A percentile compares a stretch with the other conserved stretches of the same genome.
phyloP scores from a whole-genome alignment of 164 flowering plant genomes.

The Euptelea pleiosperma region DNA sequence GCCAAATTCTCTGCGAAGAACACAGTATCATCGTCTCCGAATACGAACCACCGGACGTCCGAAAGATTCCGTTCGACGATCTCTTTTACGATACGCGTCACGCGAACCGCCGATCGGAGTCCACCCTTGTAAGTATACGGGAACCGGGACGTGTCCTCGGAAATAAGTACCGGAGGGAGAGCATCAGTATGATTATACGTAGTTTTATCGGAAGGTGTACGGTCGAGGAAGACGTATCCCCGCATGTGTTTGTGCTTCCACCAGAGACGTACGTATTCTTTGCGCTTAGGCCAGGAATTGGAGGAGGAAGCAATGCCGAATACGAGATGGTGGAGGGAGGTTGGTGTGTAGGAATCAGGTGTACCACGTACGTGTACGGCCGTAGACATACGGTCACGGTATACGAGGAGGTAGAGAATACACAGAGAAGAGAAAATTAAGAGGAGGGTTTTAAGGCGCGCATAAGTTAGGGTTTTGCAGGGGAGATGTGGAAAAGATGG shows the following conservation, averaged over 20 bases:
- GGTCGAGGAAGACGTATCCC: conserved; percentile 66
- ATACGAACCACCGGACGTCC: conserved; percentile 69
- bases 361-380: conserved; percentile 13
- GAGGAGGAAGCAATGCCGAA: conserved; percentile 71
- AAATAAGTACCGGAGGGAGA: conserved; percentile 49
- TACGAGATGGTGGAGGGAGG: conserved; percentile 52
- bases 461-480: conserved; percentile 13
- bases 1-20: conserved; percentile 70
- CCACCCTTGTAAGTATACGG: conserved; percentile 63
- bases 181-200: background rate
- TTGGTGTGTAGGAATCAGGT: conserved; percentile 12
- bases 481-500: background rate
- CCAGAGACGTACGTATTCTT: conserved; percentile 57
- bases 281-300: conserved; percentile 39
- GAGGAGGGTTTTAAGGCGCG: conserved; percentile 29
- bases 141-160: conserved; percentile 49
- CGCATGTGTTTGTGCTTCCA: conserved; percentile 41
- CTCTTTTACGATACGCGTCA: conserved; percentile 63
- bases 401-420: conserved; percentile 22
- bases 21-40: conserved; percentile 91
- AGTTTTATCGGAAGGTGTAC: background rate
- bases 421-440: conserved; percentile 28
- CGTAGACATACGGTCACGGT: conserved; percentile 14
- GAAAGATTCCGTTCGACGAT: conserved; percentile 27
- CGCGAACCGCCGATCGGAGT: conserved; percentile 64